Base-by-base conservation (phyloP, 2,329 filamentous ascomycete genomes). In the Fusarium illudens region DNA sequence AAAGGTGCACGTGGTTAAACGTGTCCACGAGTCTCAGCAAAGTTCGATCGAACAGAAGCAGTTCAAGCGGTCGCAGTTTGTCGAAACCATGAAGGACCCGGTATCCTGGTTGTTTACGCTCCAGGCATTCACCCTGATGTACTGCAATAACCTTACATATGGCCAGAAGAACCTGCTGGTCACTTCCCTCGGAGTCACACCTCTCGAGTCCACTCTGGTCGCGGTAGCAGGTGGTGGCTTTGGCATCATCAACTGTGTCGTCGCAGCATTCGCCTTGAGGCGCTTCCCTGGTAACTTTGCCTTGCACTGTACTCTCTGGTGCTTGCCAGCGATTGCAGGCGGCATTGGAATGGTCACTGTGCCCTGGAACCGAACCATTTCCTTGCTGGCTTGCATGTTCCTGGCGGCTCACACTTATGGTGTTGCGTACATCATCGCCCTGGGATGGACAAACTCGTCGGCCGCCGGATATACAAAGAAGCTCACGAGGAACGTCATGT, bases 391-490 rank as follows among this genome's bases (percentile, higher is more conserved):
- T 4, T 73, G 67, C 32, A 54, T 75, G 22, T 58, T 74, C 27
- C 62, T 75, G 1, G 71, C 72, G 12, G 77, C 76, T 17, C 75
- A 79, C 37, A 80, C 78, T 0, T 80, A 79, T 32, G 68, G 70
- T 4, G 68, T 70, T 46, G 68, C 71, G 0, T 75, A 75, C 53
- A 74, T 74, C 61, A 74, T 75, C 22, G 70, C 69, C 0, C 54
- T 81, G 1, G 78, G 77, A 8, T 81, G 79, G 78, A 77, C 78
- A 6, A 79, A 77, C 4, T 79, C 78, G 2, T 70, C 68, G 6
- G 69, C 73, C 2, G 77, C 78, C 0, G 79, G 80, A 4, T 80
- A 82, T 62, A 82, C 80, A 1, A 83, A 83, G 71, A 82, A 82
- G 66, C 76, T 80, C 13, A 81, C 80, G 0, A 73, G 79, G 3